These are phyloP conservation scores for Escallonia herrerae DNA, from an alignment of 129 eudicot species.

Conservation along the genomic window DNA sequence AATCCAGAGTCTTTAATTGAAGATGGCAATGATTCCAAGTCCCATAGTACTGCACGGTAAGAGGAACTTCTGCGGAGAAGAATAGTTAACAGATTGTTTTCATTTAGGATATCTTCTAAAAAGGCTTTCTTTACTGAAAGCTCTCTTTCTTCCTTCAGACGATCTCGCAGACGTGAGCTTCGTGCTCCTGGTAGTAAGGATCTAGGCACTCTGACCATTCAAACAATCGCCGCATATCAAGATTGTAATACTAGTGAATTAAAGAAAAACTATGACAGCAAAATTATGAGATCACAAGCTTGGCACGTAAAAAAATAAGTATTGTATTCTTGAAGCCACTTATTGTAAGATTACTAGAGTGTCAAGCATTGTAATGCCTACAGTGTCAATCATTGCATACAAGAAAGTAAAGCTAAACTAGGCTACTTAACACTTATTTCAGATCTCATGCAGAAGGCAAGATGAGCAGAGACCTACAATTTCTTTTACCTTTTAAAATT, in stretches of 20 bases:
- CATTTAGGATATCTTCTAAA: slow-evolving; percentile 69
- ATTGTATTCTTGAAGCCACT: no score
- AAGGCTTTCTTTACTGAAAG: slow-evolving; percentile 78
- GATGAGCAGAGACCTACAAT: no score
- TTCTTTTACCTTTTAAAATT: no score
- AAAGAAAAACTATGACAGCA: no score
- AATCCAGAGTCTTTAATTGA: slow-evolving; percentile 31
- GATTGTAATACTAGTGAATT: not conserved
- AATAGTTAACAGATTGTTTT: slow-evolving; percentile 42
- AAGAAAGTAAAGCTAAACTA: no score
- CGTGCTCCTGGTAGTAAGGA: slow-evolving; percentile 79
- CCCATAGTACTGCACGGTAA: slow-evolving; percentile 65
- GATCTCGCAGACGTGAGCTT: slow-evolving; percentile 85
- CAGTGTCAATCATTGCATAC: no score
- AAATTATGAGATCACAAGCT: no score
- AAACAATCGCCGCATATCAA: slow-evolving; percentile 14
- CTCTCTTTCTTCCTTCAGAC: slow-evolving; percentile 84
- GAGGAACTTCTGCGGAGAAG: slow-evolving; percentile 49
- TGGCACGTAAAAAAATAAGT: no score
- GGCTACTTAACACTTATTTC: no score
- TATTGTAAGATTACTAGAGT: no score
- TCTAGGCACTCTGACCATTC: slow-evolving; percentile 72
- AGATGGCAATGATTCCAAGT: slow-evolving; percentile 58
- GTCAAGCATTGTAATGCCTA: no score
- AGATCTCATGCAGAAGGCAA: no score